Evolutionary conservation across 331 rosid genomes (phyloP).

Genomic region (Spiraea crenata): DNA sequence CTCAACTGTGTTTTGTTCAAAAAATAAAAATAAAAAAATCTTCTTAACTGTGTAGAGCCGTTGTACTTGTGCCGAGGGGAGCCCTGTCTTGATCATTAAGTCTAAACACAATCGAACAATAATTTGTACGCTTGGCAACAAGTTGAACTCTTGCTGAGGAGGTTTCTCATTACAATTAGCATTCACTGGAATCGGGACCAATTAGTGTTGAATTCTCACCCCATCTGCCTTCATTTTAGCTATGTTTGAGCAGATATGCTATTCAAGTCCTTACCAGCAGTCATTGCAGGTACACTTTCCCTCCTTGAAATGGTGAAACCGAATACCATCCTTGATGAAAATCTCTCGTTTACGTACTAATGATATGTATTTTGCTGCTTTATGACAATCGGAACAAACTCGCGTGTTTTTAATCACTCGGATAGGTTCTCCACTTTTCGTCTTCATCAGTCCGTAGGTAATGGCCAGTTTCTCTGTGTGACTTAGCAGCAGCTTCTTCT

Average conservation of each 20-base stretch:
- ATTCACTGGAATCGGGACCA: not conserved
- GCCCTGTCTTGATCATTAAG: no score
- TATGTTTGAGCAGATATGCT: no score
- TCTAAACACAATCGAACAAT: not conserved
- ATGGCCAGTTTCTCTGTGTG: constrained; percentile 75
- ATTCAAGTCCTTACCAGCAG: constrained; percentile 39
- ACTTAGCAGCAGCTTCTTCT: constrained; percentile 58
- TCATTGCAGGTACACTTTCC: constrained; percentile 70
- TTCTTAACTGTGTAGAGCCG: no score
- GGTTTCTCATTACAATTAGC: not conserved
- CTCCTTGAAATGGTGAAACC: constrained; percentile 62
- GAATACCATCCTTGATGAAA: constrained; percentile 46
- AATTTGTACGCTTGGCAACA: not conserved
- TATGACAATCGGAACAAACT: constrained; percentile 61
- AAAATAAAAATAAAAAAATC: no score
- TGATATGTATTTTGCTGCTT: constrained; percentile 61
- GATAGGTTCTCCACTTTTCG: constrained; percentile 42
- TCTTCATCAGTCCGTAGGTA: constrained; percentile 56
- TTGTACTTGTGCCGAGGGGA: no score
- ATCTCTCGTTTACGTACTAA: constrained; percentile 43
- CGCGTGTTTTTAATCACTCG: constrained; percentile 69
- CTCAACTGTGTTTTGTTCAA: no score
- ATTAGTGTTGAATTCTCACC: not conserved
- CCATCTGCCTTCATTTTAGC: not conserved
- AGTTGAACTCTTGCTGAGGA: not conserved